These are phyloP conservation scores for Thielaviopsis euricoi DNA, from an alignment of 2,329 filamentous ascomycete species.

Conservation along the genomic window DNA sequence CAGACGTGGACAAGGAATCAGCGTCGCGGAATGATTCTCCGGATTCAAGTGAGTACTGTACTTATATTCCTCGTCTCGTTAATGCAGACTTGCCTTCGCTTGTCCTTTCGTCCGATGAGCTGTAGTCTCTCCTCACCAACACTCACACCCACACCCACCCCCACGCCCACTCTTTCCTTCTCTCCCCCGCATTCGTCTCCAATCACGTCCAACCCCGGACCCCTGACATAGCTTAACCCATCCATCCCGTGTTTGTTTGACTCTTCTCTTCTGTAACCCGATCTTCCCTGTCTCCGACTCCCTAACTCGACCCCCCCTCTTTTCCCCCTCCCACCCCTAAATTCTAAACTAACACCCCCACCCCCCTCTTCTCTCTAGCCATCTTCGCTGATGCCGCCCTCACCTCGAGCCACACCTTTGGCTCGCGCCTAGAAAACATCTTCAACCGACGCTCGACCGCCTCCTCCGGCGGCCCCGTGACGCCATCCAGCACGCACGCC, in stretches of 20 bases:
- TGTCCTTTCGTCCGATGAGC: neutral
- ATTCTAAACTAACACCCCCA: neutral
- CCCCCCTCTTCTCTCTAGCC: slow-evolving; percentile 3
- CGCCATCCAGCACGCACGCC: neutral
- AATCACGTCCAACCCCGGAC: neutral
- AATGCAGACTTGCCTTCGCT: neutral
- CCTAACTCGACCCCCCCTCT: too few relatives aligned
- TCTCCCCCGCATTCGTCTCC: neutral
- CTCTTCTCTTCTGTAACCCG: too few relatives aligned
- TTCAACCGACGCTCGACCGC: slow-evolving; percentile 11
- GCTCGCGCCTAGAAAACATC: slow-evolving; percentile 13
- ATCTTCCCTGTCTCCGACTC: too few relatives aligned
- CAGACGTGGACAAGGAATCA: slow-evolving; percentile 1
- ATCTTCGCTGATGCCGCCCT: slow-evolving; percentile 13
- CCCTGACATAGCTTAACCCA: neutral
- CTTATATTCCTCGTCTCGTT: neutral
- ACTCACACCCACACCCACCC: neutral
- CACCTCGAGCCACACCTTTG: slow-evolving; percentile 13
- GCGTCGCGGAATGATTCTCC: slow-evolving; percentile 10
- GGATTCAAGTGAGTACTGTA: slow-evolving; percentile 3
- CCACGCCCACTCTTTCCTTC: too few relatives aligned
- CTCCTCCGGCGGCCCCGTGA: slow-evolving; percentile 8
- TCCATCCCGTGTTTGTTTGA: too few relatives aligned
- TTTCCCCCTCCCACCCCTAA: neutral
- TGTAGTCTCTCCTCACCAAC: neutral